Base-by-base conservation (phyloP, 148 eudicot genomes). In the Chenopodium quinoa region DNA sequence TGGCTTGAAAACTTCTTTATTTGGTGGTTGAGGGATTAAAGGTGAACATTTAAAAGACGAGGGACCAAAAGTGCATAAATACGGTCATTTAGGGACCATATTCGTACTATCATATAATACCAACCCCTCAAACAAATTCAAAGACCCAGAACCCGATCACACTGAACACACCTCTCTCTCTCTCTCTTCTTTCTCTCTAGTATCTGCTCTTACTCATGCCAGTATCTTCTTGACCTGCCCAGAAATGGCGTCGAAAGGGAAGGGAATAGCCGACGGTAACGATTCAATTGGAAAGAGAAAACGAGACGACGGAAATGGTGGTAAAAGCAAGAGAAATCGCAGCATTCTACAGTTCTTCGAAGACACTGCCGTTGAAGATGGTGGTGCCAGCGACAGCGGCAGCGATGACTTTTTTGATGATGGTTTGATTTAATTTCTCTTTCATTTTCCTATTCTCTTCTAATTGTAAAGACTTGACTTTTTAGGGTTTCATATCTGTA, bases 341-440 rank as follows among this genome's bases (percentile, higher is more conserved):
- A 87, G 78, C 23, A 88, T 91, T 52, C 88, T 91, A 10, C 90
- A 88, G 81, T 93, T 91, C 81, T 89, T 93, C 77, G 97, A 93
- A 3, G 93, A 90, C 54, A 78, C 88, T 16, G 94, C 94, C 22
- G 87, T 73, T 56, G 90, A 89, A 64, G 52, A 77, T 66, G 91
- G 87, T 4, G 58, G 44, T 40, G 86, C 84, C 29, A 76, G 75
- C 20, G 84, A 86, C 63, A 86, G 83, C 47, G 83, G 72, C 16
- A 78, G 78, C 62, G 81, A 86, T 76, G 82, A 80, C 7, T 84
- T 88, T 34, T 86, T 89, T 60, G 86, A 82, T 20, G 88, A 85
- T 29, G 92, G 89, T 86, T 84, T 80, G 74, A 5, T 17, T 27
- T 73, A 8, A 56, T 12, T 58, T 9, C 7, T 31, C 17, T 34